These are phyloP conservation scores for Mycena haematopus DNA, from an alignment of 768 basidiomycete species.

Conservation along the genomic window DNA sequence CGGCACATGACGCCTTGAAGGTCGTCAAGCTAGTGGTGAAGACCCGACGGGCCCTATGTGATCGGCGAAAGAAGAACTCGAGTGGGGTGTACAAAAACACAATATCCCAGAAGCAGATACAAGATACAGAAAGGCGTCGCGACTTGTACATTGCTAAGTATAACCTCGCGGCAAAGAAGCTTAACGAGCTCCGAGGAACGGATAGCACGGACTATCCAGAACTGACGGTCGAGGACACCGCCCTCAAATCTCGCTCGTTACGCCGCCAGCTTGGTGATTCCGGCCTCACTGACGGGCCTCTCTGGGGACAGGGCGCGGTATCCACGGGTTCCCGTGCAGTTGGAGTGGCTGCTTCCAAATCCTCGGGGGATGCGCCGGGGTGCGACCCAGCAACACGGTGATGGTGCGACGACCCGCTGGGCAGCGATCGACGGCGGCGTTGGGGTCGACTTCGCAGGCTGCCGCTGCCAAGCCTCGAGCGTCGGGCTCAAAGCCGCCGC, in stretches of 20 bases:
- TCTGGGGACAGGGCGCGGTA: background rate
- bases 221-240: background rate
- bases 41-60: background rate
- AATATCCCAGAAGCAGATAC: slow-evolving; percentile 1
- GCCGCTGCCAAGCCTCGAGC: too few species aligned
- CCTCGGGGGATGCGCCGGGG: too few species aligned
- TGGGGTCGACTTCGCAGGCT: too few species aligned
- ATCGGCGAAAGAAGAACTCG: slow-evolving; percentile 4
- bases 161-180: background rate
- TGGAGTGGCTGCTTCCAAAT: too few species aligned
- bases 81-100: slow-evolving; percentile 9
- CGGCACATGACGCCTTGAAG: background rate
- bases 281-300: background rate
- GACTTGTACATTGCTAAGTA: background rate
- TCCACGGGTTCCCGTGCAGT: background rate
- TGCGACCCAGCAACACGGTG: too few species aligned
- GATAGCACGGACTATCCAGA: background rate
- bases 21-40: background rate
- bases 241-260: background rate
- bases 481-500: background rate
- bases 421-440: too few species aligned
- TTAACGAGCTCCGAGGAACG: too few species aligned
- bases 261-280: background rate
- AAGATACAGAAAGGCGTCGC: background rate
- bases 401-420: too few species aligned